phyloP scores from a whole-genome alignment of 768 basidiomycete genomes.

The Rubroboletus satanas region DNA sequence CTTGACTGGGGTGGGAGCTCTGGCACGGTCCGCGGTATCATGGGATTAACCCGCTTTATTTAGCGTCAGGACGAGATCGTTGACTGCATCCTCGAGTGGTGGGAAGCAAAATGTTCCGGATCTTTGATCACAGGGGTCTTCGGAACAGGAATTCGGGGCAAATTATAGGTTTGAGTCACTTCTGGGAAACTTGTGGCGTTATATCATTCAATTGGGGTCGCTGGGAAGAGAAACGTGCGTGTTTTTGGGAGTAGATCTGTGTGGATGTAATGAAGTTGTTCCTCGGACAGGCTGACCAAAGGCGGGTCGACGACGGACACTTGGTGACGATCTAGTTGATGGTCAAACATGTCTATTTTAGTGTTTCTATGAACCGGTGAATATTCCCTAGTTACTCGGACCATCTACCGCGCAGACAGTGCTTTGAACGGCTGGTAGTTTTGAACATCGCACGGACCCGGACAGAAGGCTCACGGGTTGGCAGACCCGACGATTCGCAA shows the following conservation, averaged over 20 bases:
- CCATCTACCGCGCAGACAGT: background rate
- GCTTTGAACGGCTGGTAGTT: background rate
- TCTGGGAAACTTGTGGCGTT: background rate
- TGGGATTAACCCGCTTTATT: conserved; percentile 1
- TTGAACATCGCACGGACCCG: background rate
- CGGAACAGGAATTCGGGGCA: conserved; percentile 51
- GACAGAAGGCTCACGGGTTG: background rate
- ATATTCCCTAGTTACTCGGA: conserved; percentile 7
- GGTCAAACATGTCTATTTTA: background rate
- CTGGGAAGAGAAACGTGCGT: background rate
- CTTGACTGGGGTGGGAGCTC: conserved; percentile 49
- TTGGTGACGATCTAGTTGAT: background rate
- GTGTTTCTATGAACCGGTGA: background rate
- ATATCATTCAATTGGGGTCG: no score
- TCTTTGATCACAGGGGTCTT: conserved; percentile 61
- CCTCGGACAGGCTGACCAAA: background rate
- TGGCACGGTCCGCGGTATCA: background rate
- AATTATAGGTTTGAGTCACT: conserved; percentile 32
- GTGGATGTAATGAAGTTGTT: background rate
- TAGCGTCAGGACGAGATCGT: conserved; percentile 66
- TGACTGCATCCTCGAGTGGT: conserved; percentile 67
- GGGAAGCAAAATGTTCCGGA: conserved; percentile 43
- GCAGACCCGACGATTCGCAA: conserved; percentile 3
- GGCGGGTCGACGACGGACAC: background rate
- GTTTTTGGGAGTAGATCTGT: background rate